A percentile compares a stretch with the other conserved stretches of the same genome.
These are phyloP conservation scores for Wickerhamia fluorescens DNA, from an alignment of 805 yeast genomes.

Conservation along the genomic window DNA sequence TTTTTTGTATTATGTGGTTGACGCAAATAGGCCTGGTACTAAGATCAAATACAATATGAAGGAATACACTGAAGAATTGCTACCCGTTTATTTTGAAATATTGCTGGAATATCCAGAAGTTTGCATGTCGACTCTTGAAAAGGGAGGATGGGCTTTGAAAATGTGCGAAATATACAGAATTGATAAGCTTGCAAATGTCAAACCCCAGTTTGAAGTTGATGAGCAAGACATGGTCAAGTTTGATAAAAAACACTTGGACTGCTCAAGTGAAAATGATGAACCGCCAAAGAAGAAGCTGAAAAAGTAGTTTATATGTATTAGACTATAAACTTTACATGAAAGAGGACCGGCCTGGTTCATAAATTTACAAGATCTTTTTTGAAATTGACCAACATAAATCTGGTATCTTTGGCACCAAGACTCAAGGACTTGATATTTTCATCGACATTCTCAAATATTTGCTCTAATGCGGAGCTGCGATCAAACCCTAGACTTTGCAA, in stretches of 20 bases:
- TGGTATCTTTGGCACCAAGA: conserved; percentile 22
- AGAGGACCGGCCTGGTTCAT: conserved; percentile 5
- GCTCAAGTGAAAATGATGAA: conserved; percentile 1
- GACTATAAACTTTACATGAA: not conserved
- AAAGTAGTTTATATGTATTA: too few relatives aligned
- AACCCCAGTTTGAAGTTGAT: conserved; percentile 13
- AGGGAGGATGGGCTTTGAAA: conserved; percentile 34
- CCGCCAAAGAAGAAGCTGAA: conserved; percentile 1
- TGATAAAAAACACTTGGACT: too few relatives aligned
- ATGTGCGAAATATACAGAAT: conserved; percentile 18
- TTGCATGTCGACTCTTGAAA: conserved; percentile 16
- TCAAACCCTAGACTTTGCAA: conserved; percentile 16
- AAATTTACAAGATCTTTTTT: conserved; percentile 29
- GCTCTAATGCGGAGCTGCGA: conserved; percentile 24
- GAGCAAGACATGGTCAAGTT: conserved; percentile 6
- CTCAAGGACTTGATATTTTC: conserved; percentile 24
- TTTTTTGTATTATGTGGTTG: conserved; percentile 28
- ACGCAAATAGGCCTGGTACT: conserved; percentile 12
- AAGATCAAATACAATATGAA: conserved; percentile 36
- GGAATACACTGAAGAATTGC: conserved; percentile 34
- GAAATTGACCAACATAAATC: conserved; percentile 30
- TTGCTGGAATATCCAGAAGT: conserved; percentile 3
- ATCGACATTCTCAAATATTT: conserved; percentile 22
- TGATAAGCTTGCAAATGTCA: conserved; percentile 18
- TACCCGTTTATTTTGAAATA: conserved; percentile 15